These are phyloP conservation scores for Sodiomyces alkalinus DNA, from an alignment of 2,329 filamentous ascomycete species.

Conservation along the genomic window DNA sequence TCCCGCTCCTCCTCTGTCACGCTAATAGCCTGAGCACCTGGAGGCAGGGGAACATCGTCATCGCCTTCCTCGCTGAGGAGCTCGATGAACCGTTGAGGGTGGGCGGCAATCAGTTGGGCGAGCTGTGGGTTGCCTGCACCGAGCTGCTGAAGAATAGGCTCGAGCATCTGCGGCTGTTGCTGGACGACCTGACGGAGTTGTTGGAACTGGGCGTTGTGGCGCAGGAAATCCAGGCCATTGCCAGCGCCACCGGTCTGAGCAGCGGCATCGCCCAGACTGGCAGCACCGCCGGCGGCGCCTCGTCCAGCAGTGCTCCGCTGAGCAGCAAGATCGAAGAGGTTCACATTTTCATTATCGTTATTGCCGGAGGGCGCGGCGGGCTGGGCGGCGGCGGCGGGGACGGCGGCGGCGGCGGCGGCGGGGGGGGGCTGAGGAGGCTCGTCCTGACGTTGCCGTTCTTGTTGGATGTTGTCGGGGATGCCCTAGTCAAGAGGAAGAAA, in stretches of 20 bases:
- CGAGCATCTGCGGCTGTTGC: conserved; percentile 95
- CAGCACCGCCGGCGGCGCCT: conserved; percentile 27
- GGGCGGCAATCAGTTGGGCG: conserved; percentile 77
- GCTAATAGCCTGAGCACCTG: conserved; percentile 74
- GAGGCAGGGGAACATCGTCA: conserved; percentile 70
- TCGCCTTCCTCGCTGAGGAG: conserved; percentile 79
- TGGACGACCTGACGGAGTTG: conserved; percentile 94
- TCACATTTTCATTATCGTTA: conserved; percentile 56
- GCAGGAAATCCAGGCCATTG: conserved; percentile 85
- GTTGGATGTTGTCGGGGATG: conserved; percentile 72
- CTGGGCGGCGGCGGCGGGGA: conserved; percentile 20
- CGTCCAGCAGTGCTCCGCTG: conserved; percentile 35
- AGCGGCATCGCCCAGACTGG: conserved; percentile 18
- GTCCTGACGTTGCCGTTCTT: conserved; percentile 43
- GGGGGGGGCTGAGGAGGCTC: conserved; percentile 18
- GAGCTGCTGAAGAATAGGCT: conserved; percentile 93
- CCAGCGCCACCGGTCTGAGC: conserved; percentile 44
- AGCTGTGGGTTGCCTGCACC: conserved; percentile 89
- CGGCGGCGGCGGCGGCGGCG: conserved; percentile 24
- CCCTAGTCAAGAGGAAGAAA: no score
- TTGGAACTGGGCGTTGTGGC: conserved; percentile 94
- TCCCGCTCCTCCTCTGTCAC: conserved; percentile 95
- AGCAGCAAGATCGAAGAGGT: conserved; percentile 86
- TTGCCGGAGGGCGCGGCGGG: conserved; percentile 23
- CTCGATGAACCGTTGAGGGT: conserved; percentile 86